Evolutionary conservation across 2,329 filamentous ascomycete genomes (phyloP), one percentile per base, ranked within the genome.

Genomic region (Pseudocercospora ulei): DNA sequence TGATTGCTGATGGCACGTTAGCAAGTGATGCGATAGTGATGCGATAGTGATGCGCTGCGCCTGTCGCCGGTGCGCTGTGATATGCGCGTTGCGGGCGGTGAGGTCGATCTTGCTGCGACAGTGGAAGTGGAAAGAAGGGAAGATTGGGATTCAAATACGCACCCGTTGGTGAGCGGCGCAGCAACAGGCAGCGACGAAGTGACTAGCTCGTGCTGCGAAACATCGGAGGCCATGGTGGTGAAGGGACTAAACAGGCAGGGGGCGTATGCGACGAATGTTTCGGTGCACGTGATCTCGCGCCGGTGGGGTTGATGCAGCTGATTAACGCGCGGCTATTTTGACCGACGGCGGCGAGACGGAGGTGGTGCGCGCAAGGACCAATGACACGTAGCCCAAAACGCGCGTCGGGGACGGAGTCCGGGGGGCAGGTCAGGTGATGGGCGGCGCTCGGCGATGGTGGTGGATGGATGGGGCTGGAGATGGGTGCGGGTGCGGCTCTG

Each of bases 221-320:
- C 40, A 23, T 49, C 47, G 7, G 48, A 48, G 14, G 48, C 41
- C 48, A 51, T 51, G 38, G 9, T 41, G 42, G 29, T 33, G 17
- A 33, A 33, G 11, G 5, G 17, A 33, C 12, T 33, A 22, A 20
- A 33, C 13, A 11, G 16, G 28, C 13, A 13, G 22, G 28, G 33
- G 35, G 28, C 18, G 28, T 26, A 29, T 16, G 13, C 19, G 31
- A 25, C 16, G 9, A 23, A 22, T 24, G 27, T 19, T 38, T 14
- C 9, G 17, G 30, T 28, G 44, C 47, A 51, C 48, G 48, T 49
- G 48, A 51, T 40, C 24, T 31, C 48, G 48, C 43, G 47, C 35
- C 12, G 17, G 43, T 19, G 7, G 27, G 25, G 27, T 31, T 22
- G 22, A 27, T 38, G 33, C 28, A 33, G 24, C 16, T 19, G 37